phyloP scores from a whole-genome alignment of 2,329 filamentous ascomycete species.

The Bipolaris sorokiniana region DNA sequence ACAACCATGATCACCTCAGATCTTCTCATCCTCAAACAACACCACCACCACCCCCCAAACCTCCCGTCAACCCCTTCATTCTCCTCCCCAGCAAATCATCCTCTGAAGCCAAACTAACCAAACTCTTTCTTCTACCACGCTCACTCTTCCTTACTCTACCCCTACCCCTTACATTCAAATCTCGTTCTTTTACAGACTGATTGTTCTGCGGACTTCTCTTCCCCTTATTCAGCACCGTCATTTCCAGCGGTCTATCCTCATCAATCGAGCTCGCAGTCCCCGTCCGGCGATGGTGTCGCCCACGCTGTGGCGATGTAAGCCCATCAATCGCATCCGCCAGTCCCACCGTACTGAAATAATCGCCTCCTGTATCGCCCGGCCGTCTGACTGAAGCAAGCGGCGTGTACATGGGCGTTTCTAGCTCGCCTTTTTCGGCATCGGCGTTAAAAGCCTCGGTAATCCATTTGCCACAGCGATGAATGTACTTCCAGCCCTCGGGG shows the following conservation, averaged over 20 bases:
- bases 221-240: conserved; percentile 57
- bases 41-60: conserved; percentile 46
- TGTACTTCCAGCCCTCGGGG: conserved; percentile 87
- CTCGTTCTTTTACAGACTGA: neutral
- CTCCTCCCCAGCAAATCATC: conserved; percentile 56
- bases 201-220: conserved; percentile 30
- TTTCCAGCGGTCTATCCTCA: conserved; percentile 82
- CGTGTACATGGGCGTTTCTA: conserved; percentile 22
- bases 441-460: conserved; percentile 76
- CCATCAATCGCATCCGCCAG: conserved; percentile 73
- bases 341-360: conserved; percentile 78
- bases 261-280: conserved; percentile 68
- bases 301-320: conserved; percentile 47
- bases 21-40: neutral
- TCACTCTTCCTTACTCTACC: conserved; percentile 38
- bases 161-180: conserved; percentile 19
- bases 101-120: conserved; percentile 55
- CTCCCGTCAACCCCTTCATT: conserved; percentile 56
- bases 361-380: conserved; percentile 59
- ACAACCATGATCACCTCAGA: neutral
- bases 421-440: conserved; percentile 30
- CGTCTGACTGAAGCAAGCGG: conserved; percentile 5
- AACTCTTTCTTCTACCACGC: conserved; percentile 46
- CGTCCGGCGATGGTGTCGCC: conserved; percentile 54
- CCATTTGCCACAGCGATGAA: conserved; percentile 80